Evolutionary conservation across 768 basidiomycete genomes (phyloP).

Genomic region (Phaffia tasmanica): DNA sequence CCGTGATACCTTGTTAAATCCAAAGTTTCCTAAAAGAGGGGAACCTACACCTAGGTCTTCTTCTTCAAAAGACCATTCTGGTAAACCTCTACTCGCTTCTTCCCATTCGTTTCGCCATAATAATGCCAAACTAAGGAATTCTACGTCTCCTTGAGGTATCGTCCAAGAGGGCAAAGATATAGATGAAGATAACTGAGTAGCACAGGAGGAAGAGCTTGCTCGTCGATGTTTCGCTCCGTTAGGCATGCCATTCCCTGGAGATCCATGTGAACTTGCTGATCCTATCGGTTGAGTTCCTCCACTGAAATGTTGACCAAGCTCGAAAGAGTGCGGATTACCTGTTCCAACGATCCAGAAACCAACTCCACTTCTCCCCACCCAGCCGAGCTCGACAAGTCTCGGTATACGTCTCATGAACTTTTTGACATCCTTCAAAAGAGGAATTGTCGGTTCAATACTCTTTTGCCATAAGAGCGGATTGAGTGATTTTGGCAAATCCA

Average conservation of each 20-base stretch:
- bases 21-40: background rate
- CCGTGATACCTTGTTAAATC: too few species aligned
- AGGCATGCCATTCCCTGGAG: background rate
- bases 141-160: slow-evolving; percentile 14
- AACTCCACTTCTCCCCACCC: slow-evolving; percentile 20
- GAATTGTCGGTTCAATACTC: slow-evolving; percentile 10
- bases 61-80: slow-evolving; percentile 9
- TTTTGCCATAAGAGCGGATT: slow-evolving; percentile 7
- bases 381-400: slow-evolving; percentile 19
- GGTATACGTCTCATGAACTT: slow-evolving; percentile 19
- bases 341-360: slow-evolving; percentile 18
- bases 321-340: background rate
- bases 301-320: background rate
- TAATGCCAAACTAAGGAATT: slow-evolving; percentile 10
- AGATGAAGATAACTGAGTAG: too few species aligned
- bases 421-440: slow-evolving; percentile 7
- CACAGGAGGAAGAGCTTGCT: background rate
- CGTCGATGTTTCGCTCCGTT: background rate
- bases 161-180: background rate
- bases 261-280: background rate
- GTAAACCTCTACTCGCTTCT: slow-evolving; percentile 12
- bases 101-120: slow-evolving; percentile 16
- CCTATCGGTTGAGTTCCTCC: background rate
- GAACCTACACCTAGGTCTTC: background rate
- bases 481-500: background rate